Evolutionary conservation across 371 early-diverging fungal species (phyloP).

Genomic region (Apophysomyces sp.): DNA sequence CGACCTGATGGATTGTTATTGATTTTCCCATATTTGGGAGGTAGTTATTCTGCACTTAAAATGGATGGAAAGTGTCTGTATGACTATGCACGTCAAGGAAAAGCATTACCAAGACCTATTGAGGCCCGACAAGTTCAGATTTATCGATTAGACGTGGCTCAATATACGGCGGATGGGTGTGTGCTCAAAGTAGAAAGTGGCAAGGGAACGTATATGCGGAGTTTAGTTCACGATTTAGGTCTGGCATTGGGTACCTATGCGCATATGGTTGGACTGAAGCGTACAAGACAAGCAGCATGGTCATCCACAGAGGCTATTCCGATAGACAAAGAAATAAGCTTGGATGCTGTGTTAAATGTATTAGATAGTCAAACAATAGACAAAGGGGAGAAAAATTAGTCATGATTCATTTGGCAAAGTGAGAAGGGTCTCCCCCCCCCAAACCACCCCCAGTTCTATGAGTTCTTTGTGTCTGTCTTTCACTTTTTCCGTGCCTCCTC

Average conservation of each 20-base stretch:
- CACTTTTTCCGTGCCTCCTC: background rate
- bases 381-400: background rate
- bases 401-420: background rate
- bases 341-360: background rate
- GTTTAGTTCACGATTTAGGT: slow-evolving; percentile 47
- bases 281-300: slow-evolving; percentile 39
- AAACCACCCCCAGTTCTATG: no score
- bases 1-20: slow-evolving; percentile 3
- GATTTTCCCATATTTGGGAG: slow-evolving; percentile 3
- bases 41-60: slow-evolving; percentile 48
- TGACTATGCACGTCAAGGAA: slow-evolving; percentile 47
- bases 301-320: background rate
- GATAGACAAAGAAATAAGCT: background rate
- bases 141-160: slow-evolving; percentile 21
- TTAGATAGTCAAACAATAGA: background rate
- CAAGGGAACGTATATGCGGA: slow-evolving; percentile 54
- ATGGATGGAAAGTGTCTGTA: slow-evolving; percentile 51
- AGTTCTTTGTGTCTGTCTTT: no score
- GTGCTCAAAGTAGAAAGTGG: slow-evolving; percentile 34
- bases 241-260: slow-evolving; percentile 33
- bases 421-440: no score
- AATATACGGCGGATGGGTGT: slow-evolving; percentile 12
- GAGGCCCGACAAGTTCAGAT: slow-evolving; percentile 31
- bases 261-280: slow-evolving; percentile 43
- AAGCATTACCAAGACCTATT: slow-evolving; percentile 31